phyloP scores from a whole-genome alignment of 371 early-diverging fungal genomes.

The Capillidium heterosporum region DNA sequence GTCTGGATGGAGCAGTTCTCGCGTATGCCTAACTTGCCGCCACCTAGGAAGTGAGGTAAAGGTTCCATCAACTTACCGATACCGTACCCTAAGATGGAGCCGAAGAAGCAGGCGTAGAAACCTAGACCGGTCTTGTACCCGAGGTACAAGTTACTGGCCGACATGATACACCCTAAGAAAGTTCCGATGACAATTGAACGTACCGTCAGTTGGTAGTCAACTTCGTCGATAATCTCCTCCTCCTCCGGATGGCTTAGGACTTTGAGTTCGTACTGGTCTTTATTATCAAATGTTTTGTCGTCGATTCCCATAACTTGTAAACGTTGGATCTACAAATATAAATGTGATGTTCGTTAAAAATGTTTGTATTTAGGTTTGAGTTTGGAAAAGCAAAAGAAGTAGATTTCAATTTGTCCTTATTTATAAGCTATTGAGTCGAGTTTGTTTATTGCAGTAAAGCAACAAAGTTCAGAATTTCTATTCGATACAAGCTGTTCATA shows the following conservation, averaged over 20 bases:
- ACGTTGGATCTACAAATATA: too few relatives aligned
- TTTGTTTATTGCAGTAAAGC: too few relatives aligned
- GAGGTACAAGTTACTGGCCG: slow-evolving; percentile 26
- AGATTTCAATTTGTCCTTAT: too few relatives aligned
- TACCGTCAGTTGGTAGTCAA: slow-evolving; percentile 6
- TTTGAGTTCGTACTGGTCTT: too few relatives aligned
- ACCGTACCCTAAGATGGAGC: slow-evolving; percentile 49
- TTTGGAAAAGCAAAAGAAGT: too few relatives aligned
- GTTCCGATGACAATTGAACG: slow-evolving; percentile 22
- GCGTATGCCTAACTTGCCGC: slow-evolving; percentile 42
- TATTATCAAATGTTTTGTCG: slow-evolving; percentile 16
- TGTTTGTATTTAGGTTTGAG: too few relatives aligned
- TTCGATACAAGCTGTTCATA: too few relatives aligned
- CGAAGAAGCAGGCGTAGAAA: slow-evolving; percentile 33
- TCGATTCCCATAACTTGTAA: too few relatives aligned
- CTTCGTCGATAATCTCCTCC: neutral
- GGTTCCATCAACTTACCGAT: slow-evolving; percentile 34
- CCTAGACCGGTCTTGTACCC: slow-evolving; percentile 27
- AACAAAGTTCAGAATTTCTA: too few relatives aligned
- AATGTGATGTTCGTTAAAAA: too few relatives aligned
- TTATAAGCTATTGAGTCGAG: too few relatives aligned
- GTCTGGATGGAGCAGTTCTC: slow-evolving; percentile 50
- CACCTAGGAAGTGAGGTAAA: slow-evolving; percentile 25
- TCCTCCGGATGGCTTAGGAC: too few relatives aligned
- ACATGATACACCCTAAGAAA: slow-evolving; percentile 22